A percentile compares a stretch with the other conserved stretches of the same genome.
These are phyloP conservation scores for Sechiopsis laciniata DNA, from an alignment of 306 rosid species.

Conservation along the genomic window DNA sequence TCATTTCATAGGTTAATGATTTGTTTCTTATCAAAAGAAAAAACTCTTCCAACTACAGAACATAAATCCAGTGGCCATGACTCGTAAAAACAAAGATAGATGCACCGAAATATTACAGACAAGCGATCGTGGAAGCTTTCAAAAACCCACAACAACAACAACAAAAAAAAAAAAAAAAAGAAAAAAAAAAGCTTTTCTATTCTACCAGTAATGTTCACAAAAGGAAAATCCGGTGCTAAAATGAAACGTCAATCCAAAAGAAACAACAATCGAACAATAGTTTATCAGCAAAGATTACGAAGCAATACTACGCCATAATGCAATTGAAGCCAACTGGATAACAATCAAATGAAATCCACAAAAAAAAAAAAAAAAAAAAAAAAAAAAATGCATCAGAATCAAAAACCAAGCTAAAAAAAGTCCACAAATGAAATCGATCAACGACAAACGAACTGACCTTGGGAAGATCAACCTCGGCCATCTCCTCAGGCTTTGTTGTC, in stretches of 20 bases:
- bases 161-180: too few species aligned
- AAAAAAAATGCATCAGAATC: neutral
- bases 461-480: slow-evolving; percentile 12
- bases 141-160: neutral
- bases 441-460: slow-evolving; percentile 13
- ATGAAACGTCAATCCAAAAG: neutral
- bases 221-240: neutral
- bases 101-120: neutral
- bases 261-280: neutral
- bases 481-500: neutral
- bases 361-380: neutral
- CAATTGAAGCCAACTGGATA: neutral
- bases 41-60: neutral
- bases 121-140: neutral
- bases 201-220: neutral
- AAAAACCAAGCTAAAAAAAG: neutral
- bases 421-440: neutral
- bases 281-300: neutral
- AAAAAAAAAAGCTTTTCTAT: neutral
- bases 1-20: too few species aligned
- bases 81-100: neutral
- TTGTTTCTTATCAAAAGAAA: too few species aligned
- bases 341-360: slow-evolving; percentile 1
- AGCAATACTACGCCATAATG: neutral
- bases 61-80: neutral